These are phyloP conservation scores for Diaporthe capsici DNA, from an alignment of 2,329 filamentous ascomycete genomes.

Conservation along the genomic window DNA sequence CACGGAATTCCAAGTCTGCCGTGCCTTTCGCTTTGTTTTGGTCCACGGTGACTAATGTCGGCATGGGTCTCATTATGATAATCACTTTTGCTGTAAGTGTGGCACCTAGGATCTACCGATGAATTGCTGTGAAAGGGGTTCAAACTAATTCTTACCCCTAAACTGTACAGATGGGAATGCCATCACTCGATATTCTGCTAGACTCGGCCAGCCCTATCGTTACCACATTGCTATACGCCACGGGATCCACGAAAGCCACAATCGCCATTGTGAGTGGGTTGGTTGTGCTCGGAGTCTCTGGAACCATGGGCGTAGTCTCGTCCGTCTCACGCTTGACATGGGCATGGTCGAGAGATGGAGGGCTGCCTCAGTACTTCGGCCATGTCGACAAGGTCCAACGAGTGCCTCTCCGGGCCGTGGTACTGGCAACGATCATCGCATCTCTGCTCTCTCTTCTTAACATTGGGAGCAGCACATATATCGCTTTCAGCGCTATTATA, in stretches of 20 bases:
- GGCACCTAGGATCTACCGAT: no score
- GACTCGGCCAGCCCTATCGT: constrained; percentile 57
- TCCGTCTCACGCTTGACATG: constrained; percentile 63
- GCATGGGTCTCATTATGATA: constrained; percentile 57
- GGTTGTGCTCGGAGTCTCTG: constrained; percentile 55
- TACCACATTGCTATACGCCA: constrained; percentile 56
- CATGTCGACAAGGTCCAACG: constrained; percentile 49
- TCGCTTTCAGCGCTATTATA: constrained; percentile 56
- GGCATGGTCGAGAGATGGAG: constrained; percentile 64
- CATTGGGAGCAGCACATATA: constrained; percentile 52
- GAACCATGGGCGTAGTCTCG: constrained; percentile 58
- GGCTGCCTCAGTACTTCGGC: constrained; percentile 43
- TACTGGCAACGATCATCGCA: constrained; percentile 51
- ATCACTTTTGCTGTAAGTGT: constrained; percentile 56
- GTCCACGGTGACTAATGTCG: constrained; percentile 57
- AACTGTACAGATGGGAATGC: constrained; percentile 50
- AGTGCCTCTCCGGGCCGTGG: constrained; percentile 55
- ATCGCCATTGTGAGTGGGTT: constrained; percentile 57
- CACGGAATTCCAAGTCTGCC: constrained; percentile 58
- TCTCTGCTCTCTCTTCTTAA: constrained; percentile 55
- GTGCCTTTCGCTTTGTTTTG: constrained; percentile 61
- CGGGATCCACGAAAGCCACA: constrained; percentile 55
- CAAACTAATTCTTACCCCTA: background rate
- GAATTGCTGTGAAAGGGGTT: background rate
- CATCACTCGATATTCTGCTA: constrained; percentile 52